Evolutionary conservation across 768 basidiomycete genomes (phyloP), one percentile per base, ranked within the genome.

Genomic region (Macrolepiota albuminosa): DNA sequence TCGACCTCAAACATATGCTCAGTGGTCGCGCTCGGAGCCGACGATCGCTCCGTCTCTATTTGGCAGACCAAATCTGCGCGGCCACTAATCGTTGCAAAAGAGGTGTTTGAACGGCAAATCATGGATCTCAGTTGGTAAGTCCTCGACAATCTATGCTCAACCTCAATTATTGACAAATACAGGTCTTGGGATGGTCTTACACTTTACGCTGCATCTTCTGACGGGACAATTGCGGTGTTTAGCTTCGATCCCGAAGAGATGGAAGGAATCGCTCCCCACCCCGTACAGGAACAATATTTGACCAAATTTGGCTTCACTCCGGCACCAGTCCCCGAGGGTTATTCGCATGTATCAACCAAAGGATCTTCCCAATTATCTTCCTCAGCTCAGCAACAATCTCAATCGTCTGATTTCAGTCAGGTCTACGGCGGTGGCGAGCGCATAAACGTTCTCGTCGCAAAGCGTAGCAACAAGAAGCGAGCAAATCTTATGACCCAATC

Each of bases 41-140:
- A 96, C 66, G 94, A 97, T 69, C 83, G 93, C 61, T 93, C 91
- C 6, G 86, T 99, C 33, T 97, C 95, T 3, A 85, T 99, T 8
- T 99, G 97, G 97, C 87, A 95, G 71, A 98, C 96, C 4, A 94
- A 95, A 64, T 85, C 87, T 0, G 91, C 91, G 3, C 83, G 92
- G 39, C 97, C 97, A 1, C 76, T 98, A 18, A 91, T 97, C 50
- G 96, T 98, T 2, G 87, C 95, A 0, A 89, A 92, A 68, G 94
- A 98, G 63, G 89, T 95, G 0, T 98, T 98, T 63, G 95, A 95
- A 56, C 77, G 95, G 60, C 92, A 95, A 65, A 92, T 98, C 51
- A 88, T 98, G 82, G 97, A 99, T 71, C 78, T 99, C 18, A 92
- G 87, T 68, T 99, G 97, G 97, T 95, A 67, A 66, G 88, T 69